These are phyloP conservation scores for Amanita rubescens DNA, from an alignment of 768 basidiomycete genomes.

Conservation along the genomic window DNA sequence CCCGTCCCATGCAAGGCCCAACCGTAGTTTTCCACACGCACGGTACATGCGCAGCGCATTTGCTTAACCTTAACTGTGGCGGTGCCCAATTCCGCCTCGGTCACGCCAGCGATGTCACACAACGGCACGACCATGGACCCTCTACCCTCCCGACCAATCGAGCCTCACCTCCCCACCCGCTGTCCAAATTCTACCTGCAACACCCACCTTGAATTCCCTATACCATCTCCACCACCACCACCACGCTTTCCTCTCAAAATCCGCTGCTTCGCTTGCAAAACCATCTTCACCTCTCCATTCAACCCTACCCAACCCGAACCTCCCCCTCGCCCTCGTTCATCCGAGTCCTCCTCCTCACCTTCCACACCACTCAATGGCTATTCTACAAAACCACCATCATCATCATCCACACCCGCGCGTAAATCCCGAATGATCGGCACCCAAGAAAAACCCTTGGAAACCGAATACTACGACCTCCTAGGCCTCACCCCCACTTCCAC, in stretches of 20 bases:
- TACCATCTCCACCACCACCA: constrained; percentile 51
- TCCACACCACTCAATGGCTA: neutral
- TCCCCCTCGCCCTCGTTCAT: neutral
- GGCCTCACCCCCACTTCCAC: constrained; percentile 70
- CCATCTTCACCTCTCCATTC: constrained; percentile 27
- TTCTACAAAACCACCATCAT: constrained; percentile 11
- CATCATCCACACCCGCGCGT: constrained; percentile 20
- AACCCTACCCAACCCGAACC: neutral
- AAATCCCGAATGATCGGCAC: constrained; percentile 80
- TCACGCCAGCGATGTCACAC: too few relatives aligned
- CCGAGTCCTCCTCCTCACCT: neutral
- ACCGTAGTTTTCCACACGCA: too few relatives aligned
- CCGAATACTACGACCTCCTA: constrained; percentile 84
- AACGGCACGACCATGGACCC: neutral
- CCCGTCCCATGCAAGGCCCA: too few relatives aligned
- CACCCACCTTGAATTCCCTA: constrained; percentile 55
- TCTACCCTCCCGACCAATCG: constrained; percentile 57
- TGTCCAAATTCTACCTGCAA: constrained; percentile 49
- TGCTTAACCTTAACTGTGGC: too few relatives aligned
- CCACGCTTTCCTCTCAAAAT: constrained; percentile 54
- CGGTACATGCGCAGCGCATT: too few relatives aligned
- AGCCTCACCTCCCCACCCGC: constrained; percentile 57
- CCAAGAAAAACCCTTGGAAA: constrained; percentile 82
- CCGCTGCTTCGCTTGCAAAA: constrained; percentile 63
- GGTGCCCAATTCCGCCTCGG: too few relatives aligned